A percentile compares a stretch with the other conserved stretches of the same genome.
These are phyloP conservation scores for Aspergillus saccharolyticus DNA, from an alignment of 495 filamentous ascomycete genomes.

Conservation along the genomic window DNA sequence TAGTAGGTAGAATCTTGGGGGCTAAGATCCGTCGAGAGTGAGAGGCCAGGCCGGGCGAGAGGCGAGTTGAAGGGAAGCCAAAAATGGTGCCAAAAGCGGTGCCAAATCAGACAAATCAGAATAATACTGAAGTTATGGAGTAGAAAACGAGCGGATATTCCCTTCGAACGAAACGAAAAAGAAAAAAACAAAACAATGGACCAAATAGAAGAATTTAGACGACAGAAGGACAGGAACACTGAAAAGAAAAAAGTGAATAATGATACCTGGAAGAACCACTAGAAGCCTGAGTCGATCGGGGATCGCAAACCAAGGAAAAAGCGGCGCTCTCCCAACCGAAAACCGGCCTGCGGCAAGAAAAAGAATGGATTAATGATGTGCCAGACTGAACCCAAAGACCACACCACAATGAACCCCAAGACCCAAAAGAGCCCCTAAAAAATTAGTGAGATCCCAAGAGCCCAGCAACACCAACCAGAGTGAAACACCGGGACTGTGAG, in stretches of 20 bases:
- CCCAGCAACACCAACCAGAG: slow-evolving; percentile 1
- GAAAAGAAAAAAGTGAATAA: slow-evolving; percentile 2
- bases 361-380: neutral
- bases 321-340: slow-evolving; percentile 7
- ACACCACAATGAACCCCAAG: no score
- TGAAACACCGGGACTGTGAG: neutral
- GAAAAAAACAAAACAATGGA: neutral
- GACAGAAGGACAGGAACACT: neutral
- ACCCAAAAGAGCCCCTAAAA: neutral
- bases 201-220: neutral
- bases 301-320: slow-evolving; percentile 1
- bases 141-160: neutral
- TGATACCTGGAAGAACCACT: neutral
- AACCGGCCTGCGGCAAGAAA: neutral
- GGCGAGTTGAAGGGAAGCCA: neutral
- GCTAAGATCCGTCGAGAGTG: neutral
- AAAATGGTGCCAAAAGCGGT: neutral
- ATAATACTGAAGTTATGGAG: neutral
- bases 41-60: neutral
- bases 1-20: neutral
- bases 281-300: neutral
- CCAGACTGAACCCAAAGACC: neutral
- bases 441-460: neutral
- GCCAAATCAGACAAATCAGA: slow-evolving; percentile 1
- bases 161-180: neutral